A percentile compares a stretch with the other conserved stretches of the same genome.
Conservation (phyloP, 2,329 filamentous ascomycete genomes). For the Trichoderma sp. region DNA sequence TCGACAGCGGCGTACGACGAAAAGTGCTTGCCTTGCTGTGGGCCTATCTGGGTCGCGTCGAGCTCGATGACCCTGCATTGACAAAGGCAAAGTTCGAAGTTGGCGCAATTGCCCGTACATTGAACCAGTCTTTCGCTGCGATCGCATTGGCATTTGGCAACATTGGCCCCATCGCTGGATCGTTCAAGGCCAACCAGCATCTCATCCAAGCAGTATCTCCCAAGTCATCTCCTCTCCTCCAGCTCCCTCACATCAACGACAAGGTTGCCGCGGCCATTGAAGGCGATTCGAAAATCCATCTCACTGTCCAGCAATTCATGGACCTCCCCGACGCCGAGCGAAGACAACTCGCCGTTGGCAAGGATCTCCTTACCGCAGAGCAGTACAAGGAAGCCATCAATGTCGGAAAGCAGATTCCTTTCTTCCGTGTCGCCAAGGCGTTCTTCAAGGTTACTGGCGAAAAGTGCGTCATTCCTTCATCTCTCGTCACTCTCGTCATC, state of each 20-base stretch:
- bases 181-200: constrained; percentile 81
- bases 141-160: constrained; percentile 88
- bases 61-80: constrained; percentile 76
- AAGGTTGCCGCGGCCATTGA: constrained; percentile 69
- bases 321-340: constrained; percentile 75
- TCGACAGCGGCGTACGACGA: constrained; percentile 78
- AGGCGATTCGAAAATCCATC: constrained; percentile 73
- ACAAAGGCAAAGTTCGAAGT: constrained; percentile 88
- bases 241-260: constrained; percentile 84
- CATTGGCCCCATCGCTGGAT: constrained; percentile 77
- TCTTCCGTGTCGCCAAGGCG: constrained; percentile 82
- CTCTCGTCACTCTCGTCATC: constrained; percentile 89
- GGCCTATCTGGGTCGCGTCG: constrained; percentile 90
- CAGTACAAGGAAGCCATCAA: constrained; percentile 76
- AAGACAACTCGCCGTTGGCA: constrained; percentile 69
- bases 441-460: constrained; percentile 99
- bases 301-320: constrained; percentile 89
- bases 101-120: constrained; percentile 79
- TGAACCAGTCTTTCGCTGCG: constrained; percentile 84
- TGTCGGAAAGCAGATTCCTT: constrained; percentile 83
- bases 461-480: constrained; percentile 87
- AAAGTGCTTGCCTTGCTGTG: constrained; percentile 90
- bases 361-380: constrained; percentile 70
- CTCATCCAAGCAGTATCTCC: constrained; percentile 89
- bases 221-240: constrained; percentile 81